phyloP scores from a whole-genome alignment of 306 rosid genomes.

The Rosa persica region DNA sequence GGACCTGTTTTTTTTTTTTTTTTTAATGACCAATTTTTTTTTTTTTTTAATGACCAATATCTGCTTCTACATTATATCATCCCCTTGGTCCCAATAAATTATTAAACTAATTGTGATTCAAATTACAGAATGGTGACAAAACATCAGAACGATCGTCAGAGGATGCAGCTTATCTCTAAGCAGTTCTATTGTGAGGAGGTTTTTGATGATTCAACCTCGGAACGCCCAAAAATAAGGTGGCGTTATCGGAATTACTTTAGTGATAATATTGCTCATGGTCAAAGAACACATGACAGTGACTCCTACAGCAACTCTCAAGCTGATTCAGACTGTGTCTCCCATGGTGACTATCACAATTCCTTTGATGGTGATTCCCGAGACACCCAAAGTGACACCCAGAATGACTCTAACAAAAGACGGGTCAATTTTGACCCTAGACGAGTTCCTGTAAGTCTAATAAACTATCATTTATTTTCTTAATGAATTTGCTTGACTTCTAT shows the following conservation, averaged over 20 bases:
- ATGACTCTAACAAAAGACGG: constrained; percentile 30
- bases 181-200: constrained; percentile 66
- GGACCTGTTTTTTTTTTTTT: not conserved
- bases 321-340: constrained; percentile 33
- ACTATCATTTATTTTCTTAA: not conserved
- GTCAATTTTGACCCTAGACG: constrained; percentile 35
- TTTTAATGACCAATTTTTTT: not conserved
- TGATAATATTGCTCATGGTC: constrained; percentile 46
- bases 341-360: constrained; percentile 29
- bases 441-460: constrained; percentile 48
- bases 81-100: not conserved
- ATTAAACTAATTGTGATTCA: constrained; percentile 15
- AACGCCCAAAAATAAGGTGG: constrained; percentile 64
- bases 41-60: not conserved
- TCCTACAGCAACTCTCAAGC: constrained; percentile 33
- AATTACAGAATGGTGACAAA: constrained; percentile 61
- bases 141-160: constrained; percentile 43
- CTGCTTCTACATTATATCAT: constrained; percentile 6
- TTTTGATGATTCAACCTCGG: constrained; percentile 67
- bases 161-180: constrained; percentile 58
- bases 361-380: constrained; percentile 19
- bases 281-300: constrained; percentile 32
- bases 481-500: not conserved
- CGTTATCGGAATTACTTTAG: constrained; percentile 71
- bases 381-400: constrained; percentile 20